Base-by-base conservation (phyloP, 495 filamentous ascomycete genomes). In the Collariella sp. region DNA sequence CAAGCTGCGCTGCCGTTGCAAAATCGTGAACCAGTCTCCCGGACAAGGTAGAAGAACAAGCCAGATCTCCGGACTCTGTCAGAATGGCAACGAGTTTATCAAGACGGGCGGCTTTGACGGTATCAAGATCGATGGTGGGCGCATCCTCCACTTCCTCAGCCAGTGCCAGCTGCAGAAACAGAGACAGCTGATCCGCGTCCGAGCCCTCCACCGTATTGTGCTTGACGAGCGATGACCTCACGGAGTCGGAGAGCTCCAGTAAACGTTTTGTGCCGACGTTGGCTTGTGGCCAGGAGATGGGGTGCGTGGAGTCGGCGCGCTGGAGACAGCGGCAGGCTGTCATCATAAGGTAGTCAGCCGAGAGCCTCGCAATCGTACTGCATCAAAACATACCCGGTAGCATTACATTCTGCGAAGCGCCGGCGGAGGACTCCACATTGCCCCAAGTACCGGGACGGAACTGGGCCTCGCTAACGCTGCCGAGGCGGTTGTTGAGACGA, bases 1-100 rank as follows among this genome's bases (percentile, higher is more conserved):
- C 66, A 42, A 79, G 61, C 20, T 31, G 54, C 50, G 61, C 65
- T 12, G 71, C 70, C 15, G 50, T 36, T 5, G 52, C 46, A 7
- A 62, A 49, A 44, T 62, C 49, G 12, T 60, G 54, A 24, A 58
- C 52, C 35, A 58, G 52, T 39, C 57, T 58, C 0, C 58, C 50
- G n/a, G 59, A 47, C 6, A 59, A 18, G 4, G 48, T 39, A 6
- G 50, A 35, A n/a, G n/a, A n/a, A n/a, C n/a, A n/a, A 5, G 45
- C 50, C 9, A 51, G 51, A 34, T 62, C 50, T 0, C 52, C 59
- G 41, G 55, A 59, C 20, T 60, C 52, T 5, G 67, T 49, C 3
- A 76, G 59, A 13, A 72, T 70, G 15, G 56, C 57, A 0, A 76
- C 43, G 33, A 76, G 36, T 58, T 71, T 74, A 53, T 76, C 74